Evolutionary conservation across 2,329 filamentous ascomycete genomes (phyloP).

Genomic region (Ceratocystis harringtonii): DNA sequence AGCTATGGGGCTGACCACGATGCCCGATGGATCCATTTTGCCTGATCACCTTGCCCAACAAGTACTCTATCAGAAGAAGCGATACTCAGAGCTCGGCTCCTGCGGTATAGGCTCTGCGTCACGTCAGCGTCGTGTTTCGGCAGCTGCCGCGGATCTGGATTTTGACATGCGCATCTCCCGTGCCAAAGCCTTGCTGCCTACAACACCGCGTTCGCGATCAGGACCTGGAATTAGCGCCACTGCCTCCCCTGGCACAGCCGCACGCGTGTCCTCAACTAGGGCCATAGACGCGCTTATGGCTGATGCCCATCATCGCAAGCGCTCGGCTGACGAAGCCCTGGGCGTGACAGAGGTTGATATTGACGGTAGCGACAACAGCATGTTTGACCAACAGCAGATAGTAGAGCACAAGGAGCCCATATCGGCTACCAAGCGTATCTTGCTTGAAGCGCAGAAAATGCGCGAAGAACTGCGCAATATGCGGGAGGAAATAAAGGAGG

Average conservation of each 20-base stretch:
- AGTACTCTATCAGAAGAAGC: slow-evolving; percentile 29
- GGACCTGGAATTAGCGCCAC: neutral
- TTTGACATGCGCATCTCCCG: slow-evolving; percentile 13
- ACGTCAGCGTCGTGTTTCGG: slow-evolving; percentile 21
- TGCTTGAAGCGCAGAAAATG: slow-evolving; percentile 30
- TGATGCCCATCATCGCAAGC: slow-evolving; percentile 25
- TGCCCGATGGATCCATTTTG: slow-evolving; percentile 38
- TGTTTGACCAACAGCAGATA: neutral
- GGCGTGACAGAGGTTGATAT: slow-evolving; percentile 6
- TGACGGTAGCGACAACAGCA: neutral
- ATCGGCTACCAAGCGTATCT: slow-evolving; percentile 25
- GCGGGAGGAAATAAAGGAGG: slow-evolving; percentile 33
- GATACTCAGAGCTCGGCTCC: slow-evolving; percentile 26
- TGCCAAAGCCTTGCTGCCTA: slow-evolving; percentile 9
- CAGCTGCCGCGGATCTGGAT: slow-evolving; percentile 18
- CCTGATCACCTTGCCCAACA: slow-evolving; percentile 37
- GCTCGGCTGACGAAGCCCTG: slow-evolving; percentile 22
- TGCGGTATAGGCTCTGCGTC: slow-evolving; percentile 23
- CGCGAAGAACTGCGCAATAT: slow-evolving; percentile 29
- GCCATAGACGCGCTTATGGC: slow-evolving; percentile 17
- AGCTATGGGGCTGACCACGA: slow-evolving; percentile 37
- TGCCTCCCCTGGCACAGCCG: neutral
- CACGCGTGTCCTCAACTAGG: slow-evolving; percentile 5
- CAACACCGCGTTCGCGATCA: slow-evolving; percentile 2
- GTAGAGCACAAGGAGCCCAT: slow-evolving; percentile 18